phyloP scores from a whole-genome alignment of 2,329 filamentous ascomycete genomes.

The Exserohilum rostratum region DNA sequence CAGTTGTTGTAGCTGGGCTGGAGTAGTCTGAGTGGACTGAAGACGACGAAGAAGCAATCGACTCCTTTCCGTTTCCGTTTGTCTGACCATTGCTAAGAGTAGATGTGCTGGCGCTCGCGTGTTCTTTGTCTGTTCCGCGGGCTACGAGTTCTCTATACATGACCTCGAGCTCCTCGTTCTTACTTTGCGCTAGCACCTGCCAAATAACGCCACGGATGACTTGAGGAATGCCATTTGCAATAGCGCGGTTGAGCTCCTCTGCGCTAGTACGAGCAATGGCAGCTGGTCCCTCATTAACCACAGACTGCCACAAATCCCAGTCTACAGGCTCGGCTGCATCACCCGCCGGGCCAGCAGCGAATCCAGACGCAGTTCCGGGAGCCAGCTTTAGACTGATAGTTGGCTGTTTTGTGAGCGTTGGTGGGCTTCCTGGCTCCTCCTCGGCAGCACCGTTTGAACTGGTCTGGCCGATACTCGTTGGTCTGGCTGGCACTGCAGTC shows the following conservation, averaged over 20 bases:
- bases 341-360: slow-evolving; percentile 75
- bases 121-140: slow-evolving; percentile 80
- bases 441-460: slow-evolving; percentile 59
- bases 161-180: slow-evolving; percentile 85
- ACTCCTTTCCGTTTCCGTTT: slow-evolving; percentile 66
- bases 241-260: slow-evolving; percentile 87
- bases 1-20: slow-evolving; percentile 61
- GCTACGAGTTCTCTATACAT: slow-evolving; percentile 83
- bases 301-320: slow-evolving; percentile 96
- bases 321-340: slow-evolving; percentile 78
- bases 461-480: slow-evolving; percentile 52
- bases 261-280: slow-evolving; percentile 86
- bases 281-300: slow-evolving; percentile 91
- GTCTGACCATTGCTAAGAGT: slow-evolving; percentile 55
- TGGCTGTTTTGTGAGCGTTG: slow-evolving; percentile 58
- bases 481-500: slow-evolving; percentile 51
- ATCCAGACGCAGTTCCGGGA: slow-evolving; percentile 84
- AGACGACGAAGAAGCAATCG: slow-evolving; percentile 77
- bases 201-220: slow-evolving; percentile 98
- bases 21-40: slow-evolving; percentile 83
- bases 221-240: slow-evolving; percentile 90
- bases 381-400: slow-evolving; percentile 73
- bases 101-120: slow-evolving; percentile 32
- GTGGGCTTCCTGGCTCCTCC: slow-evolving; percentile 43
- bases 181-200: slow-evolving; percentile 96